Evolutionary conservation across 805 yeast species (phyloP).

Genomic region (Schizosaccharomyces japonicus): DNA sequence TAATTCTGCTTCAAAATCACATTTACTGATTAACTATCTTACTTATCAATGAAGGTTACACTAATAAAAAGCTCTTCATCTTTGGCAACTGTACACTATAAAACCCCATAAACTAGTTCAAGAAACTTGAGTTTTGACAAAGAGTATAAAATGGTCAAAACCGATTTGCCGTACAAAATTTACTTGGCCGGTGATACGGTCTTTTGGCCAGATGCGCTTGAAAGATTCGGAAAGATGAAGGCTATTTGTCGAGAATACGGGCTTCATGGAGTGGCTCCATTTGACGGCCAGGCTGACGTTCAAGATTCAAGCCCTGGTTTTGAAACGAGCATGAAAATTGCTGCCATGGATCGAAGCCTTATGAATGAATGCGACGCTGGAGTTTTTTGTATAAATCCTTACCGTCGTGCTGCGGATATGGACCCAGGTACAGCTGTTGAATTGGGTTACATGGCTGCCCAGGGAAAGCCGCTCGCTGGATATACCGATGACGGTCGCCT

Average conservation of each 20-base stretch:
- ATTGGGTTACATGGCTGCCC: background rate
- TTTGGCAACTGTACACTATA: no score
- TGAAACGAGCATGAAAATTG: background rate
- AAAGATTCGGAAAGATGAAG: background rate
- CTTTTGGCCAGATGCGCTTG: background rate
- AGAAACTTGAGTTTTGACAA: no score
- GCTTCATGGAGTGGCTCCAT: background rate
- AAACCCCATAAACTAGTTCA: no score
- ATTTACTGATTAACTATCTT: no score
- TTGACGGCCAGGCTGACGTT: background rate
- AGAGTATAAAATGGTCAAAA: no score
- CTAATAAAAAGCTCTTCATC: no score
- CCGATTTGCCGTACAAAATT: no score
- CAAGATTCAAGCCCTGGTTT: background rate
- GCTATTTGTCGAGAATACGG: background rate
- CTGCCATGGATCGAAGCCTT: background rate
- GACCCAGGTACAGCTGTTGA: slow-evolving; percentile 3
- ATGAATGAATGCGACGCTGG: background rate
- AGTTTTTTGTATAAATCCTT: background rate
- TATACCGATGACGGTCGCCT: background rate
- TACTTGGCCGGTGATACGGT: slow-evolving; percentile 3
- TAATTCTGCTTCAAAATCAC: no score
- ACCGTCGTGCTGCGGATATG: background rate
- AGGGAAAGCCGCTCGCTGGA: slow-evolving; percentile 1
- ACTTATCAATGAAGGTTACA: no score